Evolutionary conservation across 805 yeast genomes (phyloP).

Genomic region (Yarrowia sp.): DNA sequence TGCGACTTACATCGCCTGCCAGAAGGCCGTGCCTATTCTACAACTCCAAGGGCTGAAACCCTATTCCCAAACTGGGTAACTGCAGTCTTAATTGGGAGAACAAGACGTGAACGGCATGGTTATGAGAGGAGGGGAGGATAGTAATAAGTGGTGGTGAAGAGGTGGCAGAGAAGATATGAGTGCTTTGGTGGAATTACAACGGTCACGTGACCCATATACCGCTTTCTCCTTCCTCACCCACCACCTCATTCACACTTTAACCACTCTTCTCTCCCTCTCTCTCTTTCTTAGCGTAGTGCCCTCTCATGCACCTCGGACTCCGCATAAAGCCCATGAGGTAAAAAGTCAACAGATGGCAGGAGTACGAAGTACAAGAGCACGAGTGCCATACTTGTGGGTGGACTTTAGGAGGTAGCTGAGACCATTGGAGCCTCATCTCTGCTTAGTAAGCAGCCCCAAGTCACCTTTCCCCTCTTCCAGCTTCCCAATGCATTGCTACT

Average conservation of each 20-base stretch:
- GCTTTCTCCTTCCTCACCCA: background rate
- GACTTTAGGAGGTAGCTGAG: too few species aligned
- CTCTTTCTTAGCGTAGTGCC: conserved; percentile 11
- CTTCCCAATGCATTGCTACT: background rate
- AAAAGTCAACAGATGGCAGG: conserved; percentile 10
- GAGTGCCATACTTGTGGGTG: too few species aligned
- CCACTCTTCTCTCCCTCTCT: background rate
- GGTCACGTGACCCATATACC: background rate
- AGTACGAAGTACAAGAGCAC: too few species aligned
- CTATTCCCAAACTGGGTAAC: conserved; percentile 30
- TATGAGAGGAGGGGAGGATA: background rate
- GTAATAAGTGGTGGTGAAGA: background rate
- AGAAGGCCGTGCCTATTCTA: too few species aligned
- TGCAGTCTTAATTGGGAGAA: conserved; percentile 30
- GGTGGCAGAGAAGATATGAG: too few species aligned
- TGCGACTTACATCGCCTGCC: too few species aligned
- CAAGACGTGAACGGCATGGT: conserved; percentile 10
- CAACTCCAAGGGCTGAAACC: conserved; percentile 15
- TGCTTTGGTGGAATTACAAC: too few species aligned
- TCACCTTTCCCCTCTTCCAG: background rate
- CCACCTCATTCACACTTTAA: background rate
- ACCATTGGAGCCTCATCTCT: rapidly evolving
- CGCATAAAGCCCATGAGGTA: conserved; percentile 24
- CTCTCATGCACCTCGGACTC: conserved; percentile 35
- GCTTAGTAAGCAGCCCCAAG: background rate